These are phyloP conservation scores for Verbascum thapsus DNA, from an alignment of 257 asterid genomes.

Conservation along the genomic window DNA sequence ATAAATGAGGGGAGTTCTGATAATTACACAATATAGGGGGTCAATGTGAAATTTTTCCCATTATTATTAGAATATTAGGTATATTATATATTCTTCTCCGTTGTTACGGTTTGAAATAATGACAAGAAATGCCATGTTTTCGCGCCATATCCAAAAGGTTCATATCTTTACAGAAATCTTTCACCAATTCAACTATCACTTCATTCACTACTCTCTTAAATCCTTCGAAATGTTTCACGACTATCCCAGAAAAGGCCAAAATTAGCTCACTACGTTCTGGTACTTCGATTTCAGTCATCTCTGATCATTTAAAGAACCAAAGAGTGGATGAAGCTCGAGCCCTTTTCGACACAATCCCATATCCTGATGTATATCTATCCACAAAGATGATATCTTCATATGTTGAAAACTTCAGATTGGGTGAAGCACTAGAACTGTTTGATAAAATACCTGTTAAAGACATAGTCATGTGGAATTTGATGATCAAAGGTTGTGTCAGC, in stretches of 20 bases:
- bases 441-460: constrained; percentile 73
- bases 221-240: constrained; percentile 30
- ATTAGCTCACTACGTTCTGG: constrained; percentile 8
- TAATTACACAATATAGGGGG: too few species aligned
- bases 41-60: too few species aligned
- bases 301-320: constrained; percentile 41
- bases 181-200: constrained; percentile 9
- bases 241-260: constrained; percentile 24
- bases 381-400: constrained; percentile 65
- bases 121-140: constrained; percentile 34
- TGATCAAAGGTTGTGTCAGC: constrained; percentile 76
- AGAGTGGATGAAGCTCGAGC: constrained; percentile 39
- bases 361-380: constrained; percentile 51
- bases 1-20: too few species aligned
- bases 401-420: constrained; percentile 46
- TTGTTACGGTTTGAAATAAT: constrained; percentile 4
- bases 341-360: constrained; percentile 36
- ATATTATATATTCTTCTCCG: neutral
- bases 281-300: constrained; percentile 31
- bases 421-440: constrained; percentile 72
- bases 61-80: too few species aligned
- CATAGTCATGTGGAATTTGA: constrained; percentile 65
- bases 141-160: constrained; percentile 41
- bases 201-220: constrained; percentile 5
- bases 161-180: constrained; percentile 26